Base-by-base conservation (phyloP, 148 eudicot species). In the Cornus kousa region DNA sequence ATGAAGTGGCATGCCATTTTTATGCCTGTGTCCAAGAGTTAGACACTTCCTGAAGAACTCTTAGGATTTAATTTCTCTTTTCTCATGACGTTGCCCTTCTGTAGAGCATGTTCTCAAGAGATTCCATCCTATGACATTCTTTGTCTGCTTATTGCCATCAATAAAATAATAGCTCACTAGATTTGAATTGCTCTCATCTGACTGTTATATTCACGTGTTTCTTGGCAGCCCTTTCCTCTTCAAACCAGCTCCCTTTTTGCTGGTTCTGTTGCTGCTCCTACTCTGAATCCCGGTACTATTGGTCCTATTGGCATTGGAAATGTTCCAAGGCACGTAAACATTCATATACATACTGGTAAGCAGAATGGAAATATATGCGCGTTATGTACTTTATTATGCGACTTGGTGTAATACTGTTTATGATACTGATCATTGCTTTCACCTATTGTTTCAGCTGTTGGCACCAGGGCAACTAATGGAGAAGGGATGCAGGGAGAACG, bases 291-390 rank as follows among this genome's bases (percentile, higher is more conserved):
- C 9, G 90, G 87, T 48, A 77, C 81, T 65, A 53, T 86, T 31
- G 93, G 91, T 80, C 91, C 97, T 82, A 80, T 87, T 85, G 98
- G 94, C 50, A 78, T 85, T 80, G 94, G 95, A 73, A 80, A 82
- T 70, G 82, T 87, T 69, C 91, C 97, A 62, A 91, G 99, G 84
- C 84, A 94, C 82, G 84, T 97, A 60, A 97, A 94, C 76, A 92
- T 97, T 73, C 99, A 94, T 82, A 91, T 97, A 81, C 98, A 94
- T 86, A 88, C 99, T 67, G 98, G 98, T 97, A 85, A 76, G 87
- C 12, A 65, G 16, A 55, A 31, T 2, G 16, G 19, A 17, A 14
- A 74, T 70, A n/a, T 74, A 43, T 24, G 28, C 8, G 1, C 0
- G 0, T 9, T 3, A 40, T 60, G 7, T 74, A 19, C 32, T 7